Evolutionary conservation across 2,329 filamentous ascomycete genomes (phyloP).

Genomic region (Fusarium haematococcum): DNA sequence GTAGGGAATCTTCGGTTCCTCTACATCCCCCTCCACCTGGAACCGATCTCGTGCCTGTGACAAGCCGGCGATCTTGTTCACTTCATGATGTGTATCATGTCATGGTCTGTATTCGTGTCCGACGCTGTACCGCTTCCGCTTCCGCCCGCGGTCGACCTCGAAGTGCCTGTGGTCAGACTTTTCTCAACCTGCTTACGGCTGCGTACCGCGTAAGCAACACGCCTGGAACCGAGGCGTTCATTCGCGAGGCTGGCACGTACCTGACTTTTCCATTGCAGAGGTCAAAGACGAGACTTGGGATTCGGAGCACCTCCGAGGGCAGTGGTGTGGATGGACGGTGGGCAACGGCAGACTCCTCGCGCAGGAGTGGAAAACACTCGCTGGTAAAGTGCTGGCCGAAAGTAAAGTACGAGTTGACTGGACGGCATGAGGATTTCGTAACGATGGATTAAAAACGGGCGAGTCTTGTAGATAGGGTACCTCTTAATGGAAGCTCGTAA

Average conservation of each 20-base stretch:
- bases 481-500: conserved; percentile 44
- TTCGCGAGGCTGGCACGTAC: conserved; percentile 17
- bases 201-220: conserved; percentile 21
- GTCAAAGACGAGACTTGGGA: conserved; percentile 41
- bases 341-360: conserved; percentile 37
- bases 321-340: conserved; percentile 38
- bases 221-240: not conserved
- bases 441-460: not conserved
- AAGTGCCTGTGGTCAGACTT: conserved; percentile 33
- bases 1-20: conserved; percentile 43
- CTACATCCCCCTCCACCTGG: conserved; percentile 42
- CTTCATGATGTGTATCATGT: conserved; percentile 46
- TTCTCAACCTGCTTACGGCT: conserved; percentile 42
- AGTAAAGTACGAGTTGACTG: conserved; percentile 44
- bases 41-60: conserved; percentile 30
- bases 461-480: conserved; percentile 27
- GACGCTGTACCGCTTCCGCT: conserved; percentile 17
- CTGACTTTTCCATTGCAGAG: conserved; percentile 41
- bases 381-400: conserved; percentile 43
- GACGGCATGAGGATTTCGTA: conserved; percentile 24
- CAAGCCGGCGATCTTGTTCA: conserved; percentile 11
- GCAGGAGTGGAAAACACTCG: conserved; percentile 42
- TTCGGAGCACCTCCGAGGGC: conserved; percentile 38
- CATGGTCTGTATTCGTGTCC: conserved; percentile 36
- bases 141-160: conserved; percentile 31